Evolutionary conservation across 2,329 filamentous ascomycete genomes (phyloP).

Genomic region (Fusarium piperis): DNA sequence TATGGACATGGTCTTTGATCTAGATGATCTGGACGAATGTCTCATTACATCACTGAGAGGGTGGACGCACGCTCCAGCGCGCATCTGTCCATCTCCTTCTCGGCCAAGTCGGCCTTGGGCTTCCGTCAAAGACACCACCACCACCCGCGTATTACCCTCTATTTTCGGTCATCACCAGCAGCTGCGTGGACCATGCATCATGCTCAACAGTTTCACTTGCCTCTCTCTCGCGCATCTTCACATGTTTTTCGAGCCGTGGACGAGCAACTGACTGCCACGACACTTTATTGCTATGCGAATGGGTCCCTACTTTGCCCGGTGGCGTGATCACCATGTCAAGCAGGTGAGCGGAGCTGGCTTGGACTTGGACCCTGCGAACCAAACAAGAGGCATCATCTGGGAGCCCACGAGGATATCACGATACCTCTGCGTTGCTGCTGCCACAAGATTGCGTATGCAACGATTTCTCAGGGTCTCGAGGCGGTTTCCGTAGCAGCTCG

Average conservation of each 20-base stretch:
- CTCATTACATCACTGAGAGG: neutral
- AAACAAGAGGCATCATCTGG: neutral
- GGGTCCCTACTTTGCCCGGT: neutral
- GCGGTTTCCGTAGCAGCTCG: constrained; percentile 17
- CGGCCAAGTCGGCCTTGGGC: neutral
- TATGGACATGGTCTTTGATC: constrained; percentile 11
- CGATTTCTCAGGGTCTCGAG: neutral
- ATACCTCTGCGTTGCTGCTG: neutral
- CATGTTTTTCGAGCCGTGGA: neutral
- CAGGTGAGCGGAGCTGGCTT: neutral
- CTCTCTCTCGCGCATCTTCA: neutral
- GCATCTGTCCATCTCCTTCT: neutral
- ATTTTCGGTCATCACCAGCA: constrained; percentile 9
- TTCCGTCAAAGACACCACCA: neutral
- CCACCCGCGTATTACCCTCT: neutral
- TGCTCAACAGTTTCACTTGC: constrained; percentile 5
- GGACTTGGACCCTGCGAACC: neutral
- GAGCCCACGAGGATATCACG: neutral
- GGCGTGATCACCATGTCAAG: constrained; percentile 16
- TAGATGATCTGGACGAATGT: constrained; percentile 20
- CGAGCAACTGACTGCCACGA: neutral
- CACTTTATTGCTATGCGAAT: neutral
- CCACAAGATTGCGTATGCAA: neutral
- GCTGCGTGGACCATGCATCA: neutral
- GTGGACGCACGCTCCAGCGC: constrained; percentile 11